Evolutionary conservation across 2,329 filamentous ascomycete genomes (phyloP), one percentile per base, ranked within the genome.

Genomic region (Neurospora sp.): DNA sequence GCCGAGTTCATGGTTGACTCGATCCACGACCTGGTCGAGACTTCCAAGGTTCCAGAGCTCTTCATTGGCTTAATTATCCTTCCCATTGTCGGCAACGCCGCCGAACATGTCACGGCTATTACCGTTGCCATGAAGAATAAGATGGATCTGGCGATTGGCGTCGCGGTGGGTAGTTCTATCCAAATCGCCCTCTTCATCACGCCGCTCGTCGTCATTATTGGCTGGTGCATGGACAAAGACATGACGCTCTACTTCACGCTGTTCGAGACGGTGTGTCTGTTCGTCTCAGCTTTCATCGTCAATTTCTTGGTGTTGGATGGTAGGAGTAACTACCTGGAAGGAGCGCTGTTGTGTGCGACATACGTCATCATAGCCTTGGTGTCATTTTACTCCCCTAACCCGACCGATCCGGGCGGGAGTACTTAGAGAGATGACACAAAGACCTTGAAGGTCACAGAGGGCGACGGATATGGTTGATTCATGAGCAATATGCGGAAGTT

Each of bases 251-350:
- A 95, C 82, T 96, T 96, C 79, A 93, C 93, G 71, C 85, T 93
- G 67, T 97, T 96, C 80, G 93, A 96, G 85, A 96, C 93, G 0
- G 91, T 96, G 28, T 92, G 91, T 70, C 86, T 96, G 76, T 96
- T 96, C 79, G 88, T 95, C 68, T 91, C 89, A 68, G 90, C 93
- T 8, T 89, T 96, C 73, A 93, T 96, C 73, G 92, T 95, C 80
- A 96, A 95, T 80, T 96, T 96, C 78, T 81, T 96, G 71, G 93
- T 96, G 67, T 83, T 95, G 72, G 93, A 96, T 76, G 93, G 93
- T 11, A 87, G 93, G 78, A 93, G 90, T 78, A 96, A 96, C 78
- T 96, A 96, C 76, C 86, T 96, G 13, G 93, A 96, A 81, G 93
- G 93, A 15, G 89, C 90, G 1, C 78, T 92, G 58, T 78, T 92